Percentiles rank a stretch among this genome's conserved stretches.
Evolutionary conservation across 805 yeast genomes (phyloP).

Genomic region (Kuraishia capsulata): DNA sequence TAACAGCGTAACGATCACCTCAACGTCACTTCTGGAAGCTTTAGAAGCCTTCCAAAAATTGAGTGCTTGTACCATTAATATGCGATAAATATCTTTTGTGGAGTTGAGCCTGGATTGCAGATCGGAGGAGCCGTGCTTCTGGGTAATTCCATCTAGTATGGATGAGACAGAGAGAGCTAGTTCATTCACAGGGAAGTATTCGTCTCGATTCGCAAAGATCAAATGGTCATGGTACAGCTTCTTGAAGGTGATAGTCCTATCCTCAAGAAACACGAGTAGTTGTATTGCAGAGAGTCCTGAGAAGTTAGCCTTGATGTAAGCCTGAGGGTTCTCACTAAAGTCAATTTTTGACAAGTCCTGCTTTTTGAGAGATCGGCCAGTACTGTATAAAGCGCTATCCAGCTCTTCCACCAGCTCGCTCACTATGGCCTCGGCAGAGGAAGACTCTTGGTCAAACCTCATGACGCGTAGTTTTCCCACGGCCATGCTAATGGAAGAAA

Average conservation of each 20-base stretch:
- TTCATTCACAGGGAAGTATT: conserved; percentile 40
- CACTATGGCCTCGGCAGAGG: conserved; percentile 30
- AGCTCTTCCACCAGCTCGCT: conserved; percentile 28
- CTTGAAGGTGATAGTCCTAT: conserved; percentile 50
- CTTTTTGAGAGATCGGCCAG: conserved; percentile 30
- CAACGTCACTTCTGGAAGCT: conserved; percentile 44
- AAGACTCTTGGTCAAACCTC: conserved; percentile 26
- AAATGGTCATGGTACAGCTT: conserved; percentile 57
- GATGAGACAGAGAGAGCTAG: conserved; percentile 24
- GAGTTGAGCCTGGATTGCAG: conserved; percentile 31
- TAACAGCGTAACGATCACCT: conserved; percentile 38
- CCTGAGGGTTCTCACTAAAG: conserved; percentile 32
- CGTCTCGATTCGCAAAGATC: conserved; percentile 44
- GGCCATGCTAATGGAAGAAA: conserved; percentile 22
- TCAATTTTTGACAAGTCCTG: conserved; percentile 39
- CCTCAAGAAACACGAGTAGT: conserved; percentile 43
- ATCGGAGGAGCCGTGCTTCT: conserved; percentile 19
- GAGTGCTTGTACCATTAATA: conserved; percentile 47
- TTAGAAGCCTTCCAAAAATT: conserved; percentile 58
- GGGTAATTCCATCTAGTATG: conserved; percentile 10
- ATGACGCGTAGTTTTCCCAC: conserved; percentile 26
- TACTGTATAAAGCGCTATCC: conserved; percentile 30
- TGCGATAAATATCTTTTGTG: conserved; percentile 48
- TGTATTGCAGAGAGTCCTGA: conserved; percentile 44
- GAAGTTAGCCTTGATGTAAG: conserved; percentile 33